These are phyloP conservation scores for Paracorniculantispora psalliotae DNA, from an alignment of 2,329 filamentous ascomycete genomes.

Conservation along the genomic window DNA sequence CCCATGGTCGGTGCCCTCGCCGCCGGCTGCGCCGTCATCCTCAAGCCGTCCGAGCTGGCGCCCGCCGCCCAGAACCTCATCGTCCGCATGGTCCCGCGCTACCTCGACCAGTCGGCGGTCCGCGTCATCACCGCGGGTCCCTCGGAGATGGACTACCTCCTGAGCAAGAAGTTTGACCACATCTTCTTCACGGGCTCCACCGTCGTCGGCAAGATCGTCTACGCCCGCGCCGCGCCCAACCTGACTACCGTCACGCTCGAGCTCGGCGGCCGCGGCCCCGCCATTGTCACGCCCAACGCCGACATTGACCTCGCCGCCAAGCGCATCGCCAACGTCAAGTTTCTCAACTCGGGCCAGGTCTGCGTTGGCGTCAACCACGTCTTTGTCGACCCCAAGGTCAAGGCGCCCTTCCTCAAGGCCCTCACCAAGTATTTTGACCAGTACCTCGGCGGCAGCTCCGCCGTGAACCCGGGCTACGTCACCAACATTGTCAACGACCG, in stretches of 20 bases:
- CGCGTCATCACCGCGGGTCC: constrained; percentile 32
- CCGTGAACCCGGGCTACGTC: constrained; percentile 18
- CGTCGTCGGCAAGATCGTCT: constrained; percentile 32
- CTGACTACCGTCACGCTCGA: constrained; percentile 41
- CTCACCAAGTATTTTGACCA: constrained; percentile 30
- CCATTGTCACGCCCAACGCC: constrained; percentile 36
- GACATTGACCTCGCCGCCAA: constrained; percentile 39
- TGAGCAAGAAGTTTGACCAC: constrained; percentile 36
- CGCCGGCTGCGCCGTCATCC: constrained; percentile 34
- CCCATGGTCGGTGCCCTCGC: constrained; percentile 39
- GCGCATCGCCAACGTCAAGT: constrained; percentile 38
- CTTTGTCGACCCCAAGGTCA: constrained; percentile 35
- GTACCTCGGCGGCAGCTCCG: constrained; percentile 20
- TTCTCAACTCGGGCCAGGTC: constrained; percentile 34
- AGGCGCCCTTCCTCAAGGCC: constrained; percentile 31
- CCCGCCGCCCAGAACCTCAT: constrained; percentile 31
- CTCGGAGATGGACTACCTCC: constrained; percentile 30
- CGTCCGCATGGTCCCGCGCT: constrained; percentile 34
- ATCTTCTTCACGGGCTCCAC: constrained; percentile 43
- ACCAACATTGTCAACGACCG: constrained; percentile 36
- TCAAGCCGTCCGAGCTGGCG: constrained; percentile 42
- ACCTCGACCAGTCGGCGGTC: constrained; percentile 36
- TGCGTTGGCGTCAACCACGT: constrained; percentile 35
- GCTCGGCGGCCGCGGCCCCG: constrained; percentile 41
- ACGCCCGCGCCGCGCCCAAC: constrained; percentile 37